Conservation (phyloP, 225 moss, liverwort and hornwort genomes). For the Pseudisothecium myosuroides region DNA sequence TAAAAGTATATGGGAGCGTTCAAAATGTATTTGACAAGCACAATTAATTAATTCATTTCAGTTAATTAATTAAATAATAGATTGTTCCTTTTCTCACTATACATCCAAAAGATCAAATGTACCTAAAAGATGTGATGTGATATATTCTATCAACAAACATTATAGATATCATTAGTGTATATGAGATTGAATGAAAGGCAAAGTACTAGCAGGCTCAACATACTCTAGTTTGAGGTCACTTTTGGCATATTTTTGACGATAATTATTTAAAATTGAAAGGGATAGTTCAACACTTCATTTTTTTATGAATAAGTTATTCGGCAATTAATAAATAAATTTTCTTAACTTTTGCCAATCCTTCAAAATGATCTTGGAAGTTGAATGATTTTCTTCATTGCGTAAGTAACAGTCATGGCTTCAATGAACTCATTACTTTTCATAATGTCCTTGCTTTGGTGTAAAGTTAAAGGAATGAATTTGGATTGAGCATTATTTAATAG, state of each 20-base stretch:
- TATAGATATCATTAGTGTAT: background rate
- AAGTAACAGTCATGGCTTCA: background rate
- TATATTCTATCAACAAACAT: fast-evolving
- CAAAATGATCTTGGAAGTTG: background rate
- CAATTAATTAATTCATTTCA: too few species aligned
- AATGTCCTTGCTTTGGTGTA: background rate
- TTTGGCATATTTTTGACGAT: background rate
- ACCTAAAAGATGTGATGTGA: too few species aligned
- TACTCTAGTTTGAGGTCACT: fast-evolving
- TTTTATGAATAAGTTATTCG: background rate
- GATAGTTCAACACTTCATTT: fast-evolving
- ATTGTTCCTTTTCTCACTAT: too few species aligned
- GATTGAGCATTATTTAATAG: background rate
- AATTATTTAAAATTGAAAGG: background rate
- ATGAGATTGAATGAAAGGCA: background rate
- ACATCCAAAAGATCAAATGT: too few species aligned
- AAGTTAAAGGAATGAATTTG: background rate
- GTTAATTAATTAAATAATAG: too few species aligned
- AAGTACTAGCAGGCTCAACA: background rate
- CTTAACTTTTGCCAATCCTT: too few species aligned
- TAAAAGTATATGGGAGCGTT: too few species aligned
- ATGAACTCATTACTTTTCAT: background rate
- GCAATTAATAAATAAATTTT: too few species aligned
- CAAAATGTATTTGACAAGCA: too few species aligned
- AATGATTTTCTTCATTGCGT: background rate